Evolutionary conservation across 2,329 filamentous ascomycete genomes (phyloP).

Genomic region (Diaporthe sp.): DNA sequence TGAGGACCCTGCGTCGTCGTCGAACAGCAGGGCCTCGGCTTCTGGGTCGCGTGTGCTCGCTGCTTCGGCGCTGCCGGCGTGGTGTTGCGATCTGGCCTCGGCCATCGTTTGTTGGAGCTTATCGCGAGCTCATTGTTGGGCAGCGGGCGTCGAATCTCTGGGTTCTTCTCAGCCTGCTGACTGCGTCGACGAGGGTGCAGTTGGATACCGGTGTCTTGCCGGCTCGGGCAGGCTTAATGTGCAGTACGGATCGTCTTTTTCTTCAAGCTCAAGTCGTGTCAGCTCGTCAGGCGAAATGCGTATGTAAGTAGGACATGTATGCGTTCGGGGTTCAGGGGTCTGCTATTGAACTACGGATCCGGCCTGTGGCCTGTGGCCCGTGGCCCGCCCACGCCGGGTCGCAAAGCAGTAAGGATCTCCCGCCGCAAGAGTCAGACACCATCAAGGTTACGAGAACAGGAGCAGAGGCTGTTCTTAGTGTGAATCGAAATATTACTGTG

Average conservation of each 20-base stretch:
- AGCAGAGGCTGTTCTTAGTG: background rate
- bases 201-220: background rate
- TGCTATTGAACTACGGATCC: slow-evolving; percentile 30
- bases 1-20: slow-evolving; percentile 39
- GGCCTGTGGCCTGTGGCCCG: slow-evolving; percentile 12
- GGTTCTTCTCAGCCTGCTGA: slow-evolving; percentile 17
- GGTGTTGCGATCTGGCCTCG: slow-evolving; percentile 47
- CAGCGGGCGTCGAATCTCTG: background rate
- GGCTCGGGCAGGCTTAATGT: background rate
- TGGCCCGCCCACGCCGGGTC: slow-evolving; percentile 22
- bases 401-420: background rate
- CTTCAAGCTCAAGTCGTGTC: background rate
- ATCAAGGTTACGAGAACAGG: background rate
- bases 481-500: slow-evolving; percentile 35
- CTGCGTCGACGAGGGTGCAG: slow-evolving; percentile 9
- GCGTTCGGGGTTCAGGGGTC: slow-evolving; percentile 7
- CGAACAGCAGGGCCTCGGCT: slow-evolving; percentile 46
- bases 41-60: slow-evolving; percentile 42
- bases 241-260: background rate
- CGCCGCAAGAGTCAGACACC: background rate
- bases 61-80: slow-evolving; percentile 37
- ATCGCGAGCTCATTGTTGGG: slow-evolving; percentile 47
- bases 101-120: slow-evolving; percentile 44
- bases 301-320: slow-evolving; percentile 9
- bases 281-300: background rate